Percentiles rank a stretch among this genome's conserved stretches.
These are phyloP conservation scores for Phialophora verrucosa DNA, from an alignment of 2,329 filamentous ascomycete species.

Conservation along the genomic window DNA sequence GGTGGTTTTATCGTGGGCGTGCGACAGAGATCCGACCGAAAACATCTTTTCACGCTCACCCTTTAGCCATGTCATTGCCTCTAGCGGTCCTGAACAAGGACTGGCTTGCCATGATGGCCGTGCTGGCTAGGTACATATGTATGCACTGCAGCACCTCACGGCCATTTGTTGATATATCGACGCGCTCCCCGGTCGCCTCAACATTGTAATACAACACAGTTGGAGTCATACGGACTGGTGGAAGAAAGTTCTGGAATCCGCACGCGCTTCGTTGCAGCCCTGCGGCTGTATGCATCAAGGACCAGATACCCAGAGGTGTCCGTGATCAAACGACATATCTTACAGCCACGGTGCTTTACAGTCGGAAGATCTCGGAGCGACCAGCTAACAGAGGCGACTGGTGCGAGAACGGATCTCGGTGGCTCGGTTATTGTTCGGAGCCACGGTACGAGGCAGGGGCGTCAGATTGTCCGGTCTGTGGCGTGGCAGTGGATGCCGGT, in stretches of 20 bases:
- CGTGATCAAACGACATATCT: not conserved
- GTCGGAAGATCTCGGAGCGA: constrained; percentile 15
- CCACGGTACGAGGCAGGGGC: not conserved
- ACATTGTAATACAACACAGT: not conserved
- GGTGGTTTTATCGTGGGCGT: not conserved
- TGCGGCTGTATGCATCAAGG: not conserved
- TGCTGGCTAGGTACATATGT: not conserved
- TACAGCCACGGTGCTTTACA: not conserved
- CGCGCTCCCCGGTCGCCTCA: not conserved
- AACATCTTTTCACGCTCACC: not conserved
- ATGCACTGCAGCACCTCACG: not conserved
- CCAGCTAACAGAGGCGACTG: not conserved
- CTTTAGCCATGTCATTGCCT: not conserved
- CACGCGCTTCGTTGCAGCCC: not conserved
- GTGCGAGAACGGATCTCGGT: constrained; percentile 7
- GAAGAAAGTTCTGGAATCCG: not conserved
- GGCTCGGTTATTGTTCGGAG: constrained; percentile 22
- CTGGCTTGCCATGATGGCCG: too few relatives aligned
- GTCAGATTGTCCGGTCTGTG: not conserved
- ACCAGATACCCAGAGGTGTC: not conserved
- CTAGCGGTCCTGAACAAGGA: too few relatives aligned
- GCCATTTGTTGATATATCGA: not conserved
- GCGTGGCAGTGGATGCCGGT: not conserved
- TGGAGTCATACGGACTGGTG: not conserved
- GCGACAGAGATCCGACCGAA: not conserved